A percentile compares a stretch with the other conserved stretches of the same genome.
Evolutionary conservation across 2,329 filamentous ascomycete species (phyloP).

Genomic region (Capronia americana): DNA sequence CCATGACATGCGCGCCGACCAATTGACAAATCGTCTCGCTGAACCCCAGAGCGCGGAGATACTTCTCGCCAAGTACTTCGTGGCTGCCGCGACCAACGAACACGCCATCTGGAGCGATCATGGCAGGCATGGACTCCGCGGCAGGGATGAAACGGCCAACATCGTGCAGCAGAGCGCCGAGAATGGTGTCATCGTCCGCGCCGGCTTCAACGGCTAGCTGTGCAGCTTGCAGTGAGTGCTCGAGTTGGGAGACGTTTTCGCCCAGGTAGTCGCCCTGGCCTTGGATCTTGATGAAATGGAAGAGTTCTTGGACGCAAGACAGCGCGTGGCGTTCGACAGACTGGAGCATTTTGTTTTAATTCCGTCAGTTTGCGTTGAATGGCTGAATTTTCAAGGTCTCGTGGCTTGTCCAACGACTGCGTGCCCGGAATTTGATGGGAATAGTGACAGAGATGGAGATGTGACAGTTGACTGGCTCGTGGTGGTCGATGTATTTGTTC

Average conservation of each 20-base stretch:
- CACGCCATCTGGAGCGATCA: slow-evolving; percentile 41
- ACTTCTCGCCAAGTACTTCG: slow-evolving; percentile 43
- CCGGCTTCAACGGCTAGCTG: slow-evolving; percentile 43
- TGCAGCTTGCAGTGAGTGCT: slow-evolving; percentile 46
- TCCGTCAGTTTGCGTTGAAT: neutral
- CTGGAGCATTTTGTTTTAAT: slow-evolving; percentile 17
- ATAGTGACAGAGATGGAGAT: slow-evolving; percentile 3
- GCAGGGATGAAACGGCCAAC: slow-evolving; percentile 45
- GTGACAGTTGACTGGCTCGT: neutral
- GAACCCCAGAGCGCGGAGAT: slow-evolving; percentile 43
- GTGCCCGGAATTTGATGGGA: neutral
- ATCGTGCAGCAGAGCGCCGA: slow-evolving; percentile 44
- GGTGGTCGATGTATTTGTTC: slow-evolving; percentile 6
- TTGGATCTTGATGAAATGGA: slow-evolving; percentile 42
- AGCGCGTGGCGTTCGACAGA: slow-evolving; percentile 37
- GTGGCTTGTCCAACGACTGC: neutral
- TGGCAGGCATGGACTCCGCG: slow-evolving; percentile 40
- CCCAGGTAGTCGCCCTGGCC: slow-evolving; percentile 47
- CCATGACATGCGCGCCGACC: slow-evolving; percentile 45
- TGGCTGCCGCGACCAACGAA: slow-evolving; percentile 43
- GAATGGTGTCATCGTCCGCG: slow-evolving; percentile 41
- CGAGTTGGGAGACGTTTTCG: slow-evolving; percentile 46
- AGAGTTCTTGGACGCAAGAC: slow-evolving; percentile 39
- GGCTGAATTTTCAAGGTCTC: neutral
- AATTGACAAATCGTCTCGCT: slow-evolving; percentile 42